Evolutionary conservation across 495 filamentous ascomycete genomes (phyloP).

Genomic region (Xylaria cubensis): DNA sequence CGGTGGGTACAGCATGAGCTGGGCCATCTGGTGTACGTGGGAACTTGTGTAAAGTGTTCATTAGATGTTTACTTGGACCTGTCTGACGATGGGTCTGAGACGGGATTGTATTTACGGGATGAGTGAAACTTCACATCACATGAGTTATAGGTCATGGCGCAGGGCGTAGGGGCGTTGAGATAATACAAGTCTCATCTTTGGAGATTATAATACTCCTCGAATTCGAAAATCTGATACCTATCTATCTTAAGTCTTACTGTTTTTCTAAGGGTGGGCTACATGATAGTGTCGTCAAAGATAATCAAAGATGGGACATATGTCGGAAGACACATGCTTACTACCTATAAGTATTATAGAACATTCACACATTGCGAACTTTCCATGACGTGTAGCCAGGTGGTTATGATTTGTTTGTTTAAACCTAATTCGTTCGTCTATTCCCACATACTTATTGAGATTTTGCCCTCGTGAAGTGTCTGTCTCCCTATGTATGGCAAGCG

Average conservation of each 20-base stretch:
- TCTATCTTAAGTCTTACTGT: not conserved
- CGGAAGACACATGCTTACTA: not conserved
- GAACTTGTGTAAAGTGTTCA: conserved; percentile 54
- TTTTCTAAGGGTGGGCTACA: not conserved
- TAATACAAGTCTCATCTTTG: conserved; percentile 1
- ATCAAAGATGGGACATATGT: not conserved
- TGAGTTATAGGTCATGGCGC: not conserved
- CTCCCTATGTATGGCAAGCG: not conserved
- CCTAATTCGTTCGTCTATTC: not conserved
- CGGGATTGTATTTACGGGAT: conserved; percentile 3
- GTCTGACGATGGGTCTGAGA: not conserved
- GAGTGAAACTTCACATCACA: not conserved
- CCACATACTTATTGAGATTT: not conserved
- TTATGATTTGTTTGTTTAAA: not conserved
- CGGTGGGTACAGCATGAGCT: conserved; percentile 61
- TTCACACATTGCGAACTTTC: not conserved
- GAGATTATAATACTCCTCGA: not conserved
- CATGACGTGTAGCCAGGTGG: not conserved
- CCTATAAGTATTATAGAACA: not conserved
- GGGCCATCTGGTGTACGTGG: conserved; percentile 70
- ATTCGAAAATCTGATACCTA: not conserved
- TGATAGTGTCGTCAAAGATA: not conserved
- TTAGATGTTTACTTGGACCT: not conserved
- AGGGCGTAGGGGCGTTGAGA: conserved; percentile 9
- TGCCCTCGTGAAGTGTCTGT: not conserved